phyloP scores from a whole-genome alignment of 495 filamentous ascomycete species.

The Aspergillus steynii region DNA sequence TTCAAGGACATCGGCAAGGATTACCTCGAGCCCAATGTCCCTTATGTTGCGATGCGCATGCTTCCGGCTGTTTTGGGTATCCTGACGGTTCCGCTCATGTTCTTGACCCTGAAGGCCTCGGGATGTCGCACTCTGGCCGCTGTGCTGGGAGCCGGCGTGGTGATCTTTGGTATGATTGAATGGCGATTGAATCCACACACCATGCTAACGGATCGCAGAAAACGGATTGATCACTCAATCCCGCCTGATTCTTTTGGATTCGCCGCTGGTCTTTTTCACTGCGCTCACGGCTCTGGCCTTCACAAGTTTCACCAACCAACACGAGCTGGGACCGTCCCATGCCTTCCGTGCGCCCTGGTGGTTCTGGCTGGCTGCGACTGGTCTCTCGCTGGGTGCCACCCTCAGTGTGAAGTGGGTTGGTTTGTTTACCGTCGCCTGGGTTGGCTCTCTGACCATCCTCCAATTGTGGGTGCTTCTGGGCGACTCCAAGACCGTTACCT shows the following conservation, averaged over 20 bases:
- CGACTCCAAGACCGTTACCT: conserved; percentile 78
- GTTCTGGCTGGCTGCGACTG: conserved; percentile 93
- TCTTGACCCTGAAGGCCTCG: conserved; percentile 86
- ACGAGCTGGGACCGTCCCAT: conserved; percentile 83
- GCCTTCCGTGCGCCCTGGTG: conserved; percentile 92
- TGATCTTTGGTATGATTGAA: conserved; percentile 76
- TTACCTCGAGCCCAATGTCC: conserved; percentile 90
- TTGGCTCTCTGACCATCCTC: conserved; percentile 83
- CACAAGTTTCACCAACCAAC: conserved; percentile 92
- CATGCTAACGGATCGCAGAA: conserved; percentile 53
- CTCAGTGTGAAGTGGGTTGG: conserved; percentile 99
- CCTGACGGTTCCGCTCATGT: conserved; percentile 84
- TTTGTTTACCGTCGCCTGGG: conserved; percentile 97
- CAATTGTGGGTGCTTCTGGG: conserved; percentile 95
- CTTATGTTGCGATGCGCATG: conserved; percentile 96
- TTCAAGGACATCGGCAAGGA: conserved; percentile 99
- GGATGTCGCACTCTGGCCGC: conserved; percentile 86
- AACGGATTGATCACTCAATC: conserved; percentile 95
- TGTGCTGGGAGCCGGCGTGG: conserved; percentile 74
- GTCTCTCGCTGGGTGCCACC: conserved; percentile 85
- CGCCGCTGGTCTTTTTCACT: conserved; percentile 90
- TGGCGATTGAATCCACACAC: conserved; percentile 1
- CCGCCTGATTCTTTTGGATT: conserved; percentile 92
- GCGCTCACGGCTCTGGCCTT: conserved; percentile 89
- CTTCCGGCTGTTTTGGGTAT: conserved; percentile 88